These are phyloP conservation scores for Actinidia chinensis DNA, from an alignment of 179 eudicot species.

Conservation along the genomic window DNA sequence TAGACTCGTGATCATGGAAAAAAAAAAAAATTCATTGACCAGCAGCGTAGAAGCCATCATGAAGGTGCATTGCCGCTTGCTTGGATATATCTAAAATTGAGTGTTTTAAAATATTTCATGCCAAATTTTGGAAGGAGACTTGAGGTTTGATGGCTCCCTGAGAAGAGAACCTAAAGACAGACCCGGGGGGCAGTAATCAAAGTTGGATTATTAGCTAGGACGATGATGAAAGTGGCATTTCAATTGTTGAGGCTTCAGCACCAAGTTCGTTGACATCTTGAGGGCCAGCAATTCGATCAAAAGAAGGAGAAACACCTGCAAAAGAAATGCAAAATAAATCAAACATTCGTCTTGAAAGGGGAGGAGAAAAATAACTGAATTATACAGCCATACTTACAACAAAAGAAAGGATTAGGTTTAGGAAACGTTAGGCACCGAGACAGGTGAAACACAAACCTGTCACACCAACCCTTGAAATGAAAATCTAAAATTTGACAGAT, in stretches of 20 bases:
- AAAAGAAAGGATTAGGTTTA: constrained; percentile 23
- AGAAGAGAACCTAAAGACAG: constrained; percentile 4
- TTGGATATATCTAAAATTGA: constrained; percentile 19
- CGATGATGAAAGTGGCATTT: background rate
- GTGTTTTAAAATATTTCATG: constrained; percentile 14
- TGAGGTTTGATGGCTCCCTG: background rate
- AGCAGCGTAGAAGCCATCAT: constrained; percentile 23
- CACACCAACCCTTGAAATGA: constrained; percentile 13
- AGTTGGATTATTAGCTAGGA: background rate
- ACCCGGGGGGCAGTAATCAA: background rate
- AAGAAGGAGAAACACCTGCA: constrained; percentile 25
- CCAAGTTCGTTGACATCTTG: background rate
- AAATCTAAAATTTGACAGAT: constrained; percentile 9
- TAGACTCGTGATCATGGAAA: constrained; percentile 28
- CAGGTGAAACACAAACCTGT: constrained; percentile 13
- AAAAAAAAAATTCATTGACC: constrained; percentile 23
- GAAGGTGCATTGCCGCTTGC: constrained; percentile 25
- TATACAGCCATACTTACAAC: constrained; percentile 12
- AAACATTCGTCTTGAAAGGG: background rate
- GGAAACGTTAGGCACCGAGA: constrained; percentile 16
- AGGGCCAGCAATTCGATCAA: constrained; percentile 18
- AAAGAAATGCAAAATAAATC: background rate
- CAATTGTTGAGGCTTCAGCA: background rate
- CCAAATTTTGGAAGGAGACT: background rate
- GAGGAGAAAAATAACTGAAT: background rate